Evolutionary conservation across 495 filamentous ascomycete species (phyloP).

Genomic region (Articulospora tetracladia): DNA sequence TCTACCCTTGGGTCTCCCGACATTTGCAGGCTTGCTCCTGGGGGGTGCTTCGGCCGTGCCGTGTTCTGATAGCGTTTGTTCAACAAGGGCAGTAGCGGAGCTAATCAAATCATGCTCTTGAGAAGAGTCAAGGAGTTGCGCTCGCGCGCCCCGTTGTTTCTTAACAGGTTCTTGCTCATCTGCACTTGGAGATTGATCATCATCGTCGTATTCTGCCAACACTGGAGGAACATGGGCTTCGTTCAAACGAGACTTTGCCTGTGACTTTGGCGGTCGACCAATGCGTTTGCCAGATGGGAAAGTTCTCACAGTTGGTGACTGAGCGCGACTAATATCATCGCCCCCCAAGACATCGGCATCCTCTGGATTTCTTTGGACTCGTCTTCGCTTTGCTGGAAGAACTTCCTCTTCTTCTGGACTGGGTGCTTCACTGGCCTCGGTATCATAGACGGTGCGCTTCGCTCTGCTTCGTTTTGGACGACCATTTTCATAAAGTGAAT

Average conservation of each 20-base stretch:
- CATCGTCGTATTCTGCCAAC: neutral
- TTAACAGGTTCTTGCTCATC: neutral
- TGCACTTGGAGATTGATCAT: neutral
- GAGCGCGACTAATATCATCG: slow-evolving; percentile 1
- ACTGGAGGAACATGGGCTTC: slow-evolving; percentile 10
- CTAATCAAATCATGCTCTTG: neutral
- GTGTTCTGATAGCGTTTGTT: neutral
- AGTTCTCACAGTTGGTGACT: slow-evolving; percentile 7
- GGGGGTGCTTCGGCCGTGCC: neutral
- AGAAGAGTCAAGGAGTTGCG: neutral
- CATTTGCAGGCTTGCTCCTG: neutral
- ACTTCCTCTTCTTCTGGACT: slow-evolving; percentile 7
- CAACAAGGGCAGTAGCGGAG: neutral
- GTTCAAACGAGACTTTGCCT: slow-evolving; percentile 16
- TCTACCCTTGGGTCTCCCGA: neutral
- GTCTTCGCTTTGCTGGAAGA: slow-evolving; percentile 15
- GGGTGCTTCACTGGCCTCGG: neutral
- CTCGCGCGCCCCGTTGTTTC: neutral
- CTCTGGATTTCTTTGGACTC: slow-evolving; percentile 9
- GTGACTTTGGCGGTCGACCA: slow-evolving; percentile 15
- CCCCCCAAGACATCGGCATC: neutral
- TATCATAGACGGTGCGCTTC: slow-evolving; percentile 8
- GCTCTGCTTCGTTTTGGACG: slow-evolving; percentile 9
- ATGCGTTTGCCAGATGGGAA: slow-evolving; percentile 18
- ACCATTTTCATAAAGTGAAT: neutral